Conservation (phyloP, 1,284 basidiomycete genomes). For the Pseudozyma tsukubaensis region DNA sequence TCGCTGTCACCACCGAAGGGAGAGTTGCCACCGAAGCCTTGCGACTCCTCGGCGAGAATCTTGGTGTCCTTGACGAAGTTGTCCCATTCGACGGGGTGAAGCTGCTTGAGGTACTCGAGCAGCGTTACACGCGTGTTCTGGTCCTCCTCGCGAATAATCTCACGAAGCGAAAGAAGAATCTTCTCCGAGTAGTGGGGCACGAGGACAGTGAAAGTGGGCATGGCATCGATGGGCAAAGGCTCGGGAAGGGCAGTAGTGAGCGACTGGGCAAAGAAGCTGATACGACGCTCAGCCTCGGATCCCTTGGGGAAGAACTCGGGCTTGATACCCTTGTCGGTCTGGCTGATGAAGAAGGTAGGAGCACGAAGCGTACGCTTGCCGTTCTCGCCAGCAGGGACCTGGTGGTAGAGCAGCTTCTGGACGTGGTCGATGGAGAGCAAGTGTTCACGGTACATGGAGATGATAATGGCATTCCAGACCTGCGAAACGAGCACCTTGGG, state of each 20-base stretch:
- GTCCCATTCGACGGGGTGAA: conserved; percentile 98
- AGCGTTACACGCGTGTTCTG: conserved; percentile 69
- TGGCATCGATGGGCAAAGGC: conserved; percentile 67
- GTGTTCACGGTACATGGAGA: conserved; percentile 69
- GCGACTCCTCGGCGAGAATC: conserved; percentile 95
- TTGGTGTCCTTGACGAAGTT: conserved; percentile 99
- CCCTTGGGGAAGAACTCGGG: conserved; percentile 69
- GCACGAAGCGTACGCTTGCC: conserved; percentile 69
- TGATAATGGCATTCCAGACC: conserved; percentile 69
- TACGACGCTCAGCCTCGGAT: conserved; percentile 68
- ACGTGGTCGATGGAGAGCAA: conserved; percentile 69
- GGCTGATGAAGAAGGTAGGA: conserved; percentile 68
- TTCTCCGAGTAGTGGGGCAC: conserved; percentile 69
- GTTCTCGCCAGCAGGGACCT: conserved; percentile 67
- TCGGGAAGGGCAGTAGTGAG: conserved; percentile 66
- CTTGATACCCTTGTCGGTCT: conserved; percentile 67
- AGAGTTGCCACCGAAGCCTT: conserved; percentile 80
- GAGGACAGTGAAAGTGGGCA: conserved; percentile 69
- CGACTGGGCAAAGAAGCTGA: conserved; percentile 69
- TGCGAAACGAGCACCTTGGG: conserved; percentile 69
- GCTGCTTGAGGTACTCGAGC: conserved; percentile 84
- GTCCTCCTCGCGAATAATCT: conserved; percentile 69
- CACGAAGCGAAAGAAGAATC: conserved; percentile 68
- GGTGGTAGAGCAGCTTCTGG: conserved; percentile 68
- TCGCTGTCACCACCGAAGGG: conserved; percentile 78